Evolutionary conservation across 2,329 filamentous ascomycete genomes (phyloP), one percentile per base, ranked within the genome.

Genomic region (Pyricularia grisea): DNA sequence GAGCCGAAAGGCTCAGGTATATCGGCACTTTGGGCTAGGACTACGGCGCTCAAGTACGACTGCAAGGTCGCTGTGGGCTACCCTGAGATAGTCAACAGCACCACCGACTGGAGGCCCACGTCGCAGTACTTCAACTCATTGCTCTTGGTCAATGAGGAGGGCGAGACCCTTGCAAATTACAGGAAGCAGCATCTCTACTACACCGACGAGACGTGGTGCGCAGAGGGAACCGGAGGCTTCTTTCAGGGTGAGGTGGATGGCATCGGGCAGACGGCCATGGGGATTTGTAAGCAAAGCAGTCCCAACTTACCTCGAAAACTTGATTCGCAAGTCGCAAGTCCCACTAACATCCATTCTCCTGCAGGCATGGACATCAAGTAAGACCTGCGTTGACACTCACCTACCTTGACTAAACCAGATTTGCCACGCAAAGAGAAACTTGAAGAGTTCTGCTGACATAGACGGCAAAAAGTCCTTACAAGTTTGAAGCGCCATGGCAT

Each of bases 61-160:
- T 93, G 91, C 74, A 80, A 84, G 67, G 90, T 94, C 0, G 85
- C 87, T 0, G 87, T 88, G 1, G 92, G 92, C 0, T 95, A 94
- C 69, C 92, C 92, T 0, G 92, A 95, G 69, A 87, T 85, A 73
- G 85, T 85, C 0, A 77, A 83, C 0, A 76, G 75, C 0, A 82
- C 84, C 0, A 31, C 66, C 66, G 55, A 30, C 66, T 63, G 60
- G 60, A 55, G 42, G 36, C 66, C 66, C 66, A 60, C 50, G 17
- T 63, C 60, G 27, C 84, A 87, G 71, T 87, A 85, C 42, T 87
- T 87, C 75, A 87, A 87, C 69, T 82, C 83, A 1, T 77, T 80
- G 0, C 81, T 90, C 1, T 78, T 88, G 0, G 81, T 90, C 4
- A 86, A 84, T 68, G 75, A 73, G 0, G 85, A 89, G 0, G 88